Evolutionary conservation across 495 filamentous ascomycete genomes (phyloP).

Genomic region (Hypomontagnella monticulosa): DNA sequence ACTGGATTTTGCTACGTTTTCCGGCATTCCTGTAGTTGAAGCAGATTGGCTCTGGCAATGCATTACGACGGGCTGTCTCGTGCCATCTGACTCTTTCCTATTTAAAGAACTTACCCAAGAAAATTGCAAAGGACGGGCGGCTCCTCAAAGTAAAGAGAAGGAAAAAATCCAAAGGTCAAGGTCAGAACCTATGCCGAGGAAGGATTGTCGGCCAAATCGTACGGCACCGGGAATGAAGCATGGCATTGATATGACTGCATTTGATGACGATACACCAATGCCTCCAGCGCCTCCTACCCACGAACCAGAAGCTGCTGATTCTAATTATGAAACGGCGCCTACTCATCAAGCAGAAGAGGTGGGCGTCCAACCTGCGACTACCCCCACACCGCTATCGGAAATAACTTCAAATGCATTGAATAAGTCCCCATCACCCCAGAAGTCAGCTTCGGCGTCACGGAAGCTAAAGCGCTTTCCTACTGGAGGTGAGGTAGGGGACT

Average conservation of each 20-base stretch:
- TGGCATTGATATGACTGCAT: constrained; percentile 47
- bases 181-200: constrained; percentile 23
- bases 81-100: constrained; percentile 50
- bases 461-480: constrained; percentile 36
- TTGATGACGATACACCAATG: constrained; percentile 29
- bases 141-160: constrained; percentile 6
- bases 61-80: constrained; percentile 58
- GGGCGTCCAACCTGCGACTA: constrained; percentile 27
- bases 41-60: constrained; percentile 86
- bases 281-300: not conserved
- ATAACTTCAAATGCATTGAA: constrained; percentile 51
- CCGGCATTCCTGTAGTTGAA: constrained; percentile 80
- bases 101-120: constrained; percentile 50
- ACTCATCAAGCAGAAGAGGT: constrained; percentile 45
- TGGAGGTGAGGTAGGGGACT: constrained; percentile 55
- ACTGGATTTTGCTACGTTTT: constrained; percentile 73
- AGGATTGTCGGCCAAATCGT: constrained; percentile 6
- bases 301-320: constrained; percentile 17
- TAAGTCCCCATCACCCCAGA: constrained; percentile 41
- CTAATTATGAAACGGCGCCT: constrained; percentile 44
- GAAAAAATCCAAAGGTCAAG: constrained; percentile 22
- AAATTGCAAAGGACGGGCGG: not conserved
- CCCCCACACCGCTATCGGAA: constrained; percentile 50
- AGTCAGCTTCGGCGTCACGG: constrained; percentile 9
- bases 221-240: constrained; percentile 23